Conservation (phyloP, 768 basidiomycete species). For the Lyophyllum shimeji region DNA sequence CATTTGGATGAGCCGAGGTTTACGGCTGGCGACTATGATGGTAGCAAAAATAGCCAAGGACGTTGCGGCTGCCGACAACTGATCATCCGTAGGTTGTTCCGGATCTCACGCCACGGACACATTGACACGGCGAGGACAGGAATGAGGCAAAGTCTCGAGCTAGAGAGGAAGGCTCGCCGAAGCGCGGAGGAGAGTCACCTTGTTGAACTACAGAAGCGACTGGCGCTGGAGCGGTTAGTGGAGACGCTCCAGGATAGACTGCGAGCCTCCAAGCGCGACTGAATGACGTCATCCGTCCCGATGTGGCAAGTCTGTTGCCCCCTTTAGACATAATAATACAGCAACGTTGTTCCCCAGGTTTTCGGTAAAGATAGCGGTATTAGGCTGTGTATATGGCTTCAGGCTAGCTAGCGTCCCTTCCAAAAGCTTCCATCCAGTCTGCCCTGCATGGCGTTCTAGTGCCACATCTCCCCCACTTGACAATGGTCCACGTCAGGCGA, state of each 20-base stretch:
- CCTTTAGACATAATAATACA: background rate
- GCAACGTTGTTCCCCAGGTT: background rate
- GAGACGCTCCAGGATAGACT: constrained; percentile 5
- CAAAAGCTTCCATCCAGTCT: background rate
- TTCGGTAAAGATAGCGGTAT: constrained; percentile 3
- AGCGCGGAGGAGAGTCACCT: constrained; percentile 12
- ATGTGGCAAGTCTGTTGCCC: constrained; percentile 6
- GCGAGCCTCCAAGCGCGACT: background rate
- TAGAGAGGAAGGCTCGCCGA: constrained; percentile 14
- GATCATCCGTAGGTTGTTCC: background rate
- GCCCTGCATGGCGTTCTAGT: background rate
- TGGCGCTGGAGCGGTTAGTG: constrained; percentile 11
- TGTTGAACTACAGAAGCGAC: constrained; percentile 12
- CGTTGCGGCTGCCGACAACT: background rate
- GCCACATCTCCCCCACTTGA: constrained; percentile 50
- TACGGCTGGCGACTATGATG: background rate
- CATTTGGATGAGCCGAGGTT: background rate
- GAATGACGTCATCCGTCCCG: constrained; percentile 2
- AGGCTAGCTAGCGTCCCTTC: background rate
- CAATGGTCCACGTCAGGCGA: constrained; percentile 34
- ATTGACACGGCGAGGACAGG: background rate
- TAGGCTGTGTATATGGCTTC: background rate
- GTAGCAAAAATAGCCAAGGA: background rate
- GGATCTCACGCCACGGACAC: background rate
- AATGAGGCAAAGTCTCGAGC: constrained; percentile 11